A percentile compares a stretch with the other conserved stretches of the same genome.
phyloP scores from a whole-genome alignment of 371 early-diverging fungal genomes.

The Nematocida displodere region DNA sequence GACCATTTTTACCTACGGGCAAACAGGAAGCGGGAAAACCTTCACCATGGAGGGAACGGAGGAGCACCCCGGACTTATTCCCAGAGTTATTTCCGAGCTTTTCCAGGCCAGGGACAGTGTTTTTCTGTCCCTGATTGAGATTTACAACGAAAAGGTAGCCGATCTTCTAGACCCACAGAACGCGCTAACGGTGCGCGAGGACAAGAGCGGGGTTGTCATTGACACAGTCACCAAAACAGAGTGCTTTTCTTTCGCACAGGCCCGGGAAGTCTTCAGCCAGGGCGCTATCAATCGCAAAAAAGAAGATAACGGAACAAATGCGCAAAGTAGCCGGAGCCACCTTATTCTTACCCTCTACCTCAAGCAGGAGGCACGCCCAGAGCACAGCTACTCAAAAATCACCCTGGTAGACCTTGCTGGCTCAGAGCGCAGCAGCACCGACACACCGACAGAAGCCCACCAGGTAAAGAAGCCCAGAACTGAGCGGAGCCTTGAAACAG shows the following conservation, averaged over 20 bases:
- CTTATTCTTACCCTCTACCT: constrained; percentile 68
- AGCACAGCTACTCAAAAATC: constrained; percentile 66
- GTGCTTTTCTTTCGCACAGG: constrained; percentile 66
- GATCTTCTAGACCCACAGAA: constrained; percentile 66
- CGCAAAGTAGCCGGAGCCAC: constrained; percentile 34
- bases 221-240: constrained; percentile 66
- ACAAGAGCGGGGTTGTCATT: constrained; percentile 66
- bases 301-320: constrained; percentile 27
- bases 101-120: constrained; percentile 24
- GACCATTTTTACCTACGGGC: constrained; percentile 67
- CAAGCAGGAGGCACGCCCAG: constrained; percentile 66
- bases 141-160: constrained; percentile 70
- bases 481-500: constrained; percentile 66
- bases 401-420: constrained; percentile 73
- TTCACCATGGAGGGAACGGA: constrained; percentile 77
- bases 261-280: constrained; percentile 24
- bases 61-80: constrained; percentile 66
- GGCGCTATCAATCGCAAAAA: background rate
- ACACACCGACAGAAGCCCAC: constrained; percentile 3
- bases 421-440: constrained; percentile 68
- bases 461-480: constrained; percentile 6
- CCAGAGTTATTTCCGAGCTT: constrained; percentile 28
- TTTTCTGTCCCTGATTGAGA: constrained; percentile 69
- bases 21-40: constrained; percentile 93
- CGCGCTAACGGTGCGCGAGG: constrained; percentile 67